Conservation (phyloP, 345 rosid genomes). For the Moricandia arvensis region DNA sequence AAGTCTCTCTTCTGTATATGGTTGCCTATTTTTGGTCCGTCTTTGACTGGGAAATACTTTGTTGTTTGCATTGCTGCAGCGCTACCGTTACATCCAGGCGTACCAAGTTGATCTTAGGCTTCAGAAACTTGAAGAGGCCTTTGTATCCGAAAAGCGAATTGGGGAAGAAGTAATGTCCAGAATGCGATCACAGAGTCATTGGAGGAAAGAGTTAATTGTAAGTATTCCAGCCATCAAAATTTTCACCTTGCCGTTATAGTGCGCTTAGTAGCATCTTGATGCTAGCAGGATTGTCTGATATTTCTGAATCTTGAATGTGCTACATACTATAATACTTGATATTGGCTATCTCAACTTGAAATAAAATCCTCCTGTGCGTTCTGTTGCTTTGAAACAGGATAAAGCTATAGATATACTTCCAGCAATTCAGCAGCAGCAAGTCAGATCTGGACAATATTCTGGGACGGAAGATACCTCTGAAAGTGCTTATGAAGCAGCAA, state of each 20-base stretch:
- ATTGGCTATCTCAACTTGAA: conserved; percentile 19
- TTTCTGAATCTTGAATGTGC: neutral
- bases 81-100: conserved; percentile 85
- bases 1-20: neutral
- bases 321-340: conserved; percentile 3
- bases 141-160: conserved; percentile 40
- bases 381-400: conserved; percentile 51
- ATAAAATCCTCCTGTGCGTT: neutral
- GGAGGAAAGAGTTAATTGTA: conserved; percentile 77
- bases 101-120: conserved; percentile 69
- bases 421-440: conserved; percentile 60
- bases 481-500: conserved; percentile 48
- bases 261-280: conserved; percentile 6
- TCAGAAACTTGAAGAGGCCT: conserved; percentile 64
- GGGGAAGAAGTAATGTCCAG: conserved; percentile 55
- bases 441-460: conserved; percentile 51
- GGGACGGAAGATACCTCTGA: conserved; percentile 36
- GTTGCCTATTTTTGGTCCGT: neutral
- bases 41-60: conserved; percentile 22
- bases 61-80: conserved; percentile 51
- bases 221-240: conserved; percentile 38
- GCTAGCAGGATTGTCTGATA: neutral
- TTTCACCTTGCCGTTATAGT: neutral
- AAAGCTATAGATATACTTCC: conserved; percentile 68
- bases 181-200: conserved; percentile 64